Evolutionary conservation across 345 rosid genomes (phyloP).

Genomic region (Gossypium turneri): DNA sequence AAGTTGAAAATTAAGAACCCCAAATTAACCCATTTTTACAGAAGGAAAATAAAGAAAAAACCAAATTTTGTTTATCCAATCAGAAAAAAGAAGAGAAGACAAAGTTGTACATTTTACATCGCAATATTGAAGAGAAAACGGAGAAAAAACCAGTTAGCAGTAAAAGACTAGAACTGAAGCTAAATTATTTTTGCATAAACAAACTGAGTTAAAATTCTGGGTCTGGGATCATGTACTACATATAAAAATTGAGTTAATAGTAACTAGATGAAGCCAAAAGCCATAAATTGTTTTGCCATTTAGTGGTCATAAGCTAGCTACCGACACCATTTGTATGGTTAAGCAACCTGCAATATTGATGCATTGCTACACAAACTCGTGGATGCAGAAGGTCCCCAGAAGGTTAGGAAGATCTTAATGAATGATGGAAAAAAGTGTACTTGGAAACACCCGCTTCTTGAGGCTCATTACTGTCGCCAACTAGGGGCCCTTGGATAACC

Average conservation of each 20-base stretch:
- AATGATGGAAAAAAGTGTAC: neutral
- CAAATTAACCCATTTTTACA: neutral
- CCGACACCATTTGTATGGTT: conserved; percentile 58
- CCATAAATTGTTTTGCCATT: conserved; percentile 95
- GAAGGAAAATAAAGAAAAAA: neutral
- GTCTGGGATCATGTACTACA: neutral
- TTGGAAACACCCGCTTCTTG: conserved; percentile 38
- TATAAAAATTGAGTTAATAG: neutral
- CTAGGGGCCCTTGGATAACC: conserved; percentile 87
- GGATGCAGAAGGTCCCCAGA: neutral
- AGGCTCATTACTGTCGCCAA: conserved; percentile 73
- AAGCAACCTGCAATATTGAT: conserved; percentile 50
- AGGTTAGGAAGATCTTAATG: conserved; percentile 19
- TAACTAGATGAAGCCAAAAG: conserved; percentile 55
- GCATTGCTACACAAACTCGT: neutral
- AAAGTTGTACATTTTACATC: neutral
- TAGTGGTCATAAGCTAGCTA: conserved; percentile 82
- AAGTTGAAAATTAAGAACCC: too few species aligned
- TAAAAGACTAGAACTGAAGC: neutral
- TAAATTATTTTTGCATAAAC: neutral
- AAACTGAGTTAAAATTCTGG: neutral
- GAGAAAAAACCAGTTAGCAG: conserved; percentile 1
- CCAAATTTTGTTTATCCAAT: too few species aligned
- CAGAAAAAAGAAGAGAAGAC: neutral
- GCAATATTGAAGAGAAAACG: neutral